phyloP scores from a whole-genome alignment of 2,329 filamentous ascomycete genomes.

The Epichloe brachyelytri region DNA sequence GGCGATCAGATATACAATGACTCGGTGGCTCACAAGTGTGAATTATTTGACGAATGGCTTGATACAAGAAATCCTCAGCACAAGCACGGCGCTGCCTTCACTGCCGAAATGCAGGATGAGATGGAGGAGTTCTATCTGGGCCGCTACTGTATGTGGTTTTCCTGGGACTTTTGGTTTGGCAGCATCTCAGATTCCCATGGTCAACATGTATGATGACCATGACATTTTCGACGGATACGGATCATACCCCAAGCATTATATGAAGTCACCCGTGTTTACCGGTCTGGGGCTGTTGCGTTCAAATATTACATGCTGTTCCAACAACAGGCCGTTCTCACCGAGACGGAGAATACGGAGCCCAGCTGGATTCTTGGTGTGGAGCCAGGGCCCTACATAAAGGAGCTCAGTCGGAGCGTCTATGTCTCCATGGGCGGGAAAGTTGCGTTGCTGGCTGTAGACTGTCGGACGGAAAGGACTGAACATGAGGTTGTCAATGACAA shows the following conservation, averaged over 20 bases:
- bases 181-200: slow-evolving; percentile 89
- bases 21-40: slow-evolving; percentile 60
- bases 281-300: slow-evolving; percentile 81
- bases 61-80: slow-evolving; percentile 64
- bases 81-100: slow-evolving; percentile 71
- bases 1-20: slow-evolving; percentile 98
- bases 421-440: slow-evolving; percentile 69
- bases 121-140: slow-evolving; percentile 81
- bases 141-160: slow-evolving; percentile 90
- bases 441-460: slow-evolving; percentile 77
- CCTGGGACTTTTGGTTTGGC: slow-evolving; percentile 87
- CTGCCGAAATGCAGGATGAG: slow-evolving; percentile 71
- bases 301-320: slow-evolving; percentile 99
- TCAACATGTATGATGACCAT: slow-evolving; percentile 97
- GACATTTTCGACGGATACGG: slow-evolving; percentile 87
- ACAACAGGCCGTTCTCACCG: slow-evolving; percentile 74
- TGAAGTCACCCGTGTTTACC: slow-evolving; percentile 79
- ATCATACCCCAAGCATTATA: slow-evolving; percentile 84
- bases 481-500: slow-evolving; percentile 68
- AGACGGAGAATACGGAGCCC: slow-evolving; percentile 72
- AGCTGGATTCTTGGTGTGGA: slow-evolving; percentile 76
- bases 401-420: slow-evolving; percentile 75
- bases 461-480: slow-evolving; percentile 77
- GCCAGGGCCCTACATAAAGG: slow-evolving; percentile 81
- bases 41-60: slow-evolving; percentile 73